These are phyloP conservation scores for Hyaloscypha variabilis DNA, from an alignment of 495 filamentous ascomycete genomes.

Conservation along the genomic window DNA sequence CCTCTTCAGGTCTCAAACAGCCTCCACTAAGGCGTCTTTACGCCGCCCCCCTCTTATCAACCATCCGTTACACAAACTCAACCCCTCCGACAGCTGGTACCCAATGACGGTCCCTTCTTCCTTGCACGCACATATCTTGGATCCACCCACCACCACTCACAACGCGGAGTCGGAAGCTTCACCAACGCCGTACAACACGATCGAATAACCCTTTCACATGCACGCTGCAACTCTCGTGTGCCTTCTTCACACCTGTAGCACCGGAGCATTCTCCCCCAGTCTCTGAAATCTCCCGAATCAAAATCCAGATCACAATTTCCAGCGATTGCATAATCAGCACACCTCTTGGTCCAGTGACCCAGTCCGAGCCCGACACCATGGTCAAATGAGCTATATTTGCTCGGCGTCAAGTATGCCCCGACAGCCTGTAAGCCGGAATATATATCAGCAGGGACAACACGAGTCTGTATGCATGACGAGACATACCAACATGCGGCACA, in stretches of 20 bases:
- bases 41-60: neutral
- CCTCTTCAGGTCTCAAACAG: neutral
- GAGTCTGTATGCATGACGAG: neutral
- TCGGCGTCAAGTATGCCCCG: neutral
- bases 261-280: too few relatives aligned
- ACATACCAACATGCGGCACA: neutral
- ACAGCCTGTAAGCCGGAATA: neutral
- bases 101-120: neutral
- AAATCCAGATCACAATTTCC: neutral
- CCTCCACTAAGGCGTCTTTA: neutral
- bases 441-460: neutral
- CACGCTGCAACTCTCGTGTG: neutral
- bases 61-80: conserved; percentile 1
- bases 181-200: neutral
- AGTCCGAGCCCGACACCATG: neutral
- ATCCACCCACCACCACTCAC: neutral
- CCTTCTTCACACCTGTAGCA: neutral
- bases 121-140: neutral
- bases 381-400: neutral
- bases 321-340: neutral
- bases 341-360: neutral
- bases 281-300: neutral
- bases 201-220: neutral
- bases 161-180: neutral
- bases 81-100: neutral